Evolutionary conservation across 2,329 filamentous ascomycete species (phyloP), one percentile per base, ranked within the genome.

Genomic region (Colletotrichum lini): DNA sequence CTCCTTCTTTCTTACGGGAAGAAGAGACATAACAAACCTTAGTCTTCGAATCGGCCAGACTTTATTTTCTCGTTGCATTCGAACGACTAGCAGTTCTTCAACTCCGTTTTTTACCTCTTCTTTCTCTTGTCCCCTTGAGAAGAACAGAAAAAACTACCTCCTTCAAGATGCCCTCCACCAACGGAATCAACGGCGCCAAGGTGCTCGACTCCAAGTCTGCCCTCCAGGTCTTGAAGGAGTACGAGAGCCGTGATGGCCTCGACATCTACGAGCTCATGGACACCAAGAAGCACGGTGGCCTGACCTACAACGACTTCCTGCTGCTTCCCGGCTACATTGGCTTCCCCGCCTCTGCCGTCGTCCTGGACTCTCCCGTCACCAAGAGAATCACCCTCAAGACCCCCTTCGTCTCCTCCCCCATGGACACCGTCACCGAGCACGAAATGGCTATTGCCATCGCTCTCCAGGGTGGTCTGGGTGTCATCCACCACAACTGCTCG

Each of bases 401-500:
- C 8, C 96, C 96, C 72, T 95, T 99, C 79, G 90, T 98, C 75
- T 99, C 96, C 57, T 98, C 96, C 49, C 96, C 97, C 79, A 99
- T 99, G 96, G 96, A 99, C 86, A 99, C 96, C 12, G 96, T 99
- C 81, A 99, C 97, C 53, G 96, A 99, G 87, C 94, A 98, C 85
- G 96, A 97, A 82, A 99, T 99, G 97, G 97, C 96, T 75, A 98
- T 99, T 78, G 94, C 98, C 86, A 98, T 97, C 89, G 94, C 94
- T 63, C 89, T 96, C 42, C 92, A 96, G 80, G 94, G 94, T 78
- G 94, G 94, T 79, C 87, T 97, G 21, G 94, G 96, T 85, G 95
- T 99, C 77, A 97, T 99, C 77, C 96, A 99, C 88, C 96, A 99
- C 90, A 99, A 99, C 88, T 99, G 96, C 89, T 96, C 95, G n/a